Evolutionary conservation across 371 early-diverging fungal species (phyloP), one percentile per base, ranked within the genome.

Genomic region (Zopfochytrium polystomum): DNA sequence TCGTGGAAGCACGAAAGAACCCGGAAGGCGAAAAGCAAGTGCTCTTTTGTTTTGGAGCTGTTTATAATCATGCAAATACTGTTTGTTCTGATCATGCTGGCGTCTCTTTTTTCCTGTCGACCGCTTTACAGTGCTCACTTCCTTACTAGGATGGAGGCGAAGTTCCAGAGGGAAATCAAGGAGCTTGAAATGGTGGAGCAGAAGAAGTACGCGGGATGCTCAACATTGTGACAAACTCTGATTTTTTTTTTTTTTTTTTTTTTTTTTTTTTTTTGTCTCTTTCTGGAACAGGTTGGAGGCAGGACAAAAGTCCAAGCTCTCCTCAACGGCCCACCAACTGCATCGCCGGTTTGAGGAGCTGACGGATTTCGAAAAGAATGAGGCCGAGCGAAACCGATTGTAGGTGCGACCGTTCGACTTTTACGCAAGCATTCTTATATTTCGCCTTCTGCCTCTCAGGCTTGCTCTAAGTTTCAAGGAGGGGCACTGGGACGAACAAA

Each of bases 401-500:
- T 82, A 75, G 61, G 80, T 62, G 23, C 18, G 51, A 47, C 52
- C 20, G n/a, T n/a, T n/a, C n/a, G n/a, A n/a, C n/a, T n/a, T n/a
- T n/a, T n/a, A n/a, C n/a, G n/a, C n/a, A n/a, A n/a, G n/a, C n/a
- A n/a, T n/a, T n/a, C n/a, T n/a, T n/a, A n/a, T n/a, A n/a, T n/a
- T n/a, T n/a, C n/a, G n/a, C 47, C 13, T 49, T 56, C 25, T 56
- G 33, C 38, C 58, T 52, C 42, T 32, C 51, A 80, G 83, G 45
- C 73, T 85, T 3, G 75, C 83, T 61, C 76, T 81, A 52, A 81
- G 66, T 1, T 68, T 85, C 29, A 68, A 79, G n/a, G 80, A 81
- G 34, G 87, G 86, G 2, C 84, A 86, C 58, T 88, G 80, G 69
- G 80, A 84, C 18, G 85, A 86, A 70, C 75, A 70, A 25, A 82